Evolutionary conservation across 78 protist species (phyloP).

Genomic region (Reticulomyxa filosa): DNA sequence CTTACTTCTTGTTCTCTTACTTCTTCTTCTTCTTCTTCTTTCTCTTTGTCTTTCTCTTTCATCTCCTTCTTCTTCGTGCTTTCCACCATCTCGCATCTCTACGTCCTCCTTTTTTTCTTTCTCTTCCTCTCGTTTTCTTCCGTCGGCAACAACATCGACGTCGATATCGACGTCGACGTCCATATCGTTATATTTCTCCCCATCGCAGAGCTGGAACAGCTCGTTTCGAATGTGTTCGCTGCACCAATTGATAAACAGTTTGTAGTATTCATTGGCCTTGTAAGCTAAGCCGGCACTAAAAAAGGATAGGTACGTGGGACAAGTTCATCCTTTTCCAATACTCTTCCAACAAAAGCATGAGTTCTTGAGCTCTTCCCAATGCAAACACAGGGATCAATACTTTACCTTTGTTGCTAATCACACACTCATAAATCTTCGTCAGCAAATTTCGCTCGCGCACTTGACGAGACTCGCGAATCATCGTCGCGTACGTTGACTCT

Average conservation of each 20-base stretch:
- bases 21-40: background rate
- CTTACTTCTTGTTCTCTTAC: background rate
- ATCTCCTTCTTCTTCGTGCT: too few relatives aligned
- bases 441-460: conserved; percentile 76
- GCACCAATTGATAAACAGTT: conserved; percentile 74
- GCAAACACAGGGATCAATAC: conserved; percentile 92
- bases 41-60: too few relatives aligned
- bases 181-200: background rate
- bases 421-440: conserved; percentile 40
- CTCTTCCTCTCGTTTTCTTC: background rate
- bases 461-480: conserved; percentile 69
- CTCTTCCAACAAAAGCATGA: conserved; percentile 70
- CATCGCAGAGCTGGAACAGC: too few relatives aligned
- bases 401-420: conserved; percentile 45
- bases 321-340: conserved; percentile 70
- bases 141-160: conserved; percentile 30
- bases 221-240: conserved; percentile 65
- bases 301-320: conserved; percentile 57
- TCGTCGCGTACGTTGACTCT: conserved; percentile 81
- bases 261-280: conserved; percentile 69
- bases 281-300: conserved; percentile 34
- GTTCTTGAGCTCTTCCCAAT: conserved; percentile 92
- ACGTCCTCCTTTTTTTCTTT: too few relatives aligned
- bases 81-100: background rate
- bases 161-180: background rate